Base-by-base conservation (phyloP, 345 rosid species). In the Populus simonii region DNA sequence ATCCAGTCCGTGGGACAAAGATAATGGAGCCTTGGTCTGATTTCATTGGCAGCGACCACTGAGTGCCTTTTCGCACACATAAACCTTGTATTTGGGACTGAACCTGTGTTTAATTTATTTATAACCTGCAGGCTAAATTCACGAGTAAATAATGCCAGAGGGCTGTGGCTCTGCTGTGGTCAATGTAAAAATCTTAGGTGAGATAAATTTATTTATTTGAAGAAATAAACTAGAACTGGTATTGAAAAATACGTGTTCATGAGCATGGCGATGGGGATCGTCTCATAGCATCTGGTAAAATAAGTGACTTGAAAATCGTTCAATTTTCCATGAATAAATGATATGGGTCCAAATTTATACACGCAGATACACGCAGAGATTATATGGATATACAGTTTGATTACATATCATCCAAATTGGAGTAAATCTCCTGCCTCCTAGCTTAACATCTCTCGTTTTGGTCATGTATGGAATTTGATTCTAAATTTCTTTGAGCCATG, bases 161-260 rank as follows among this genome's bases (percentile, higher is more conserved):
- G 86, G 70, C 72, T 80, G 57, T 38, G 80, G 81, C 65, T 78
- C 83, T 20, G 84, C 84, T 17, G 36, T 78, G 25, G 11, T 75
- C 18, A 78, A 82, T 76, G 70, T 25, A 36, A 78, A 81, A 10
- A 74, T 35, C 18, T 18, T 35, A 35, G n/a, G 47, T 38, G 20
- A 31, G 43, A 35, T 8, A 55, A 16, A 68, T 36, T 35, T 4
- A 17, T 38, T 38, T 13, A 10, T 35, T 38, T 36, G 39, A n/a
- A 31, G 36, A 68, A 68, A 36, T 31, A 68, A 38, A 38, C 12
- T 36, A 4, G 36, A 33, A 4, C 36, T 33, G 36, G 36, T 33
- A 1, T 33, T 33, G 36, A 0, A 11, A 35, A 29, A 31, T 31
- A 31, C 22, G 23, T 9, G 7, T 63, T 10, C 31, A 13, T 63